A percentile compares a stretch with the other conserved stretches of the same genome.
Evolutionary conservation across 768 basidiomycete species (phyloP).

Genomic region (Auriscalpium orientale): DNA sequence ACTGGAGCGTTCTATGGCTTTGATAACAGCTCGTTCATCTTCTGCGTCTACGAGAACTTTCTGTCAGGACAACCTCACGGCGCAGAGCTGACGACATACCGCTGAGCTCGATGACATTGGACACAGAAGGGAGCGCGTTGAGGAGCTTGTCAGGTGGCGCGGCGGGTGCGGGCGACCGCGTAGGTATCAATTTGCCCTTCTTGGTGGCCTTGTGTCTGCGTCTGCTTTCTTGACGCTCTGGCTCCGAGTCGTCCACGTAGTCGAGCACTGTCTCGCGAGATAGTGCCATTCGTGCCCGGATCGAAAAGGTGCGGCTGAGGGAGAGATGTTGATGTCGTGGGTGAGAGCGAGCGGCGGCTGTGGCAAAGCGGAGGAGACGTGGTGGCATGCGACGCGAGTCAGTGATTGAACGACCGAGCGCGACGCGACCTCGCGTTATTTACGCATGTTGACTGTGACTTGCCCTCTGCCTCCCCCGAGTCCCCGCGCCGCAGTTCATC

Average conservation of each 20-base stretch:
- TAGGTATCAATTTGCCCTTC: constrained; percentile 19
- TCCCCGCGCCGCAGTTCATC: not conserved
- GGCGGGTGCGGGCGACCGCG: not conserved
- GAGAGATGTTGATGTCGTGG: no score
- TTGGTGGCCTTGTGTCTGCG: constrained; percentile 12
- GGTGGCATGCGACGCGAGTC: not conserved
- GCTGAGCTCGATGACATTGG: constrained; percentile 13
- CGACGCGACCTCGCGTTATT: constrained; percentile 12
- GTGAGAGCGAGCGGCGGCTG: not conserved
- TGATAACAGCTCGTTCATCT: not conserved
- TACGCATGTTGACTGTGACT: constrained; percentile 11
- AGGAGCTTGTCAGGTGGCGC: not conserved
- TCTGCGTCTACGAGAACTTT: not conserved
- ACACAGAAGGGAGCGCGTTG: not conserved
- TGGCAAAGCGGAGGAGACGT: not conserved
- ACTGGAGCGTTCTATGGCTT: not conserved
- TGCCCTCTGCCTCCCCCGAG: not conserved
- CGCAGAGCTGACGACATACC: constrained; percentile 1
- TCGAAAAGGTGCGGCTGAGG: no score
- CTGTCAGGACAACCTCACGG: not conserved
- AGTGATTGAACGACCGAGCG: not conserved
- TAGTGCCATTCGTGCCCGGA: no score
- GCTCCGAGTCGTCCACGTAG: constrained; percentile 63
- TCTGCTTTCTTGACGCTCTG: constrained; percentile 46
- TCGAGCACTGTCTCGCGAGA: not conserved